Evolutionary conservation across 2,329 filamentous ascomycete species (phyloP), one percentile per base, ranked within the genome.

Genomic region (Saccharata proteae): DNA sequence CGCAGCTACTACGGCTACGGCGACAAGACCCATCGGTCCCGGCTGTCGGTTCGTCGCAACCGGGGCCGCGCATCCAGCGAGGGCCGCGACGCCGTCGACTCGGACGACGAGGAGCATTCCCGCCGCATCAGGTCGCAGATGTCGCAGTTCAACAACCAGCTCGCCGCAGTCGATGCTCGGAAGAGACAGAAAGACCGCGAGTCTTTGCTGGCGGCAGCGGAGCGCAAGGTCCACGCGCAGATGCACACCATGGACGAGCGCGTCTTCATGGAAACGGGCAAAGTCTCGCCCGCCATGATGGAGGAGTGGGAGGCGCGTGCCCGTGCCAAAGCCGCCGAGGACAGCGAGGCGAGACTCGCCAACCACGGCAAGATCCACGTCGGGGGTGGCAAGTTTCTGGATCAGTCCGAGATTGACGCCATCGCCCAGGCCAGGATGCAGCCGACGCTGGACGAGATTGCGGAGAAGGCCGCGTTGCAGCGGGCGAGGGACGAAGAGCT

Each of bases 381-480:
- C 33, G 86, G 88, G 4, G 78, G 80, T 26, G 83, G 84, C 6
- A 83, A 72, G 46, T 85, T 77, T 46, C 76, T 94, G 63, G 73
- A 84, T 21, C 74, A 79, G 43, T 65, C 73, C 4, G 80, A 85
- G 28, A 74, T 94, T 11, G 75, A 94, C 40, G 74, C 73, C 5
- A 80, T 93, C 42, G 86, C 86, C 3, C 69, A 74, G 9, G 73
- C 69, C 26, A 74, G 77, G 42, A 70, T 94, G 11, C 81, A 88
- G 51, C 86, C 86, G 4, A 74, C 90, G 0, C 54, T 94, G 5
- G 78, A 93, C 42, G 81, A 92, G 41, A 90, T 94, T 39, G 76
- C 77, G 32, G 76, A 81, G 30, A 81, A 77, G 48, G 81, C 81
- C 0, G 79, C 85, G 47, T 66, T 67, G 38, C 77, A 84, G 49